These are phyloP conservation scores for Mycena belliarum DNA, from an alignment of 768 basidiomycete species.

Conservation along the genomic window DNA sequence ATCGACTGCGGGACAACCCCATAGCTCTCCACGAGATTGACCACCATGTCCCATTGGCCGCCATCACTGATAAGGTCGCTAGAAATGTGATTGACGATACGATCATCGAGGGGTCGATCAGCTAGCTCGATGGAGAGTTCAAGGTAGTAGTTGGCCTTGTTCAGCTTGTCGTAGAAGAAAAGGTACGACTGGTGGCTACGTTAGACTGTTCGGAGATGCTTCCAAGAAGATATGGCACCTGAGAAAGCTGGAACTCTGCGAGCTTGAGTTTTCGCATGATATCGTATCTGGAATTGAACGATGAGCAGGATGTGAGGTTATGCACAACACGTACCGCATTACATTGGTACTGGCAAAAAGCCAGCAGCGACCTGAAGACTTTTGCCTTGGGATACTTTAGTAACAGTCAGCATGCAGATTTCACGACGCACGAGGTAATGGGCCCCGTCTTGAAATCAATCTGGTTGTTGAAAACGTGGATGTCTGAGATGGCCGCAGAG, in stretches of 20 bases:
- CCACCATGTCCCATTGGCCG: conserved; percentile 94
- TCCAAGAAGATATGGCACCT: conserved; percentile 40
- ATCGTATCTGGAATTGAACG: conserved; percentile 51
- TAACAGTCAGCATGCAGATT: background rate
- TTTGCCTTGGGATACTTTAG: conserved; percentile 45
- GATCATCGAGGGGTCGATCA: conserved; percentile 77
- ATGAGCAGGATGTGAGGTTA: no score
- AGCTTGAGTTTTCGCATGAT: conserved; percentile 86
- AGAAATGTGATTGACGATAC: conserved; percentile 78
- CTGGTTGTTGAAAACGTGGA: conserved; percentile 81
- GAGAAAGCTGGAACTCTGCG: conserved; percentile 89
- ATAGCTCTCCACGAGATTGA: conserved; percentile 63
- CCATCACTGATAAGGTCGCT: conserved; percentile 84
- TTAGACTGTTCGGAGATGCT: background rate
- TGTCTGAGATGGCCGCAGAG: conserved; percentile 57
- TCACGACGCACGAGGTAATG: conserved; percentile 45
- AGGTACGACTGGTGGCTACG: conserved; percentile 63
- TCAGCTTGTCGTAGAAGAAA: conserved; percentile 96
- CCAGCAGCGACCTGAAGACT: conserved; percentile 91
- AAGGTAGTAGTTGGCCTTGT: conserved; percentile 91
- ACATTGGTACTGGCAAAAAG: conserved; percentile 91
- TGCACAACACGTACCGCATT: no score
- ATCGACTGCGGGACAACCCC: conserved; percentile 57
- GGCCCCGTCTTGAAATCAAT: conserved; percentile 64
- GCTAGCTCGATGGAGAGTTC: conserved; percentile 84